Conservation (phyloP, 2,329 filamentous ascomycete species). For the Sordariomycetes sp. region DNA sequence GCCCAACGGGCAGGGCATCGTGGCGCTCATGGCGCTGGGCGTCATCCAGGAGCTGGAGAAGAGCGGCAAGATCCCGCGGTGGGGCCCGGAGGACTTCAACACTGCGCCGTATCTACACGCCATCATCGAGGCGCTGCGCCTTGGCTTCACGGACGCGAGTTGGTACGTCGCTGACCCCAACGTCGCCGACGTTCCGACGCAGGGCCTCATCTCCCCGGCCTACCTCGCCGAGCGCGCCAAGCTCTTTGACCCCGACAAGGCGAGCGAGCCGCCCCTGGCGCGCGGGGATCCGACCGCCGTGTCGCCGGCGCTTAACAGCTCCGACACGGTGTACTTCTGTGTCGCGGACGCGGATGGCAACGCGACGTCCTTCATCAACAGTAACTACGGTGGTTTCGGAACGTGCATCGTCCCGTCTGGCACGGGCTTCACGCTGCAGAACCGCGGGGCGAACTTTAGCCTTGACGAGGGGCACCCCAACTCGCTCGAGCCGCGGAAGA, state of each 20-base stretch:
- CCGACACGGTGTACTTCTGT: slow-evolving; percentile 91
- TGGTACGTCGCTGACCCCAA: slow-evolving; percentile 88
- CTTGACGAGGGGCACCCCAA: slow-evolving; percentile 66
- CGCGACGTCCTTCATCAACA: slow-evolving; percentile 93
- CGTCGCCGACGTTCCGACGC: slow-evolving; percentile 53
- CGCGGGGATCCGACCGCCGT: slow-evolving; percentile 41
- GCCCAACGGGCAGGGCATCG: slow-evolving; percentile 90
- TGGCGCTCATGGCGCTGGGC: slow-evolving; percentile 86
- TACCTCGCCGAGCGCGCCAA: slow-evolving; percentile 62
- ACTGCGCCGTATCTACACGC: slow-evolving; percentile 69
- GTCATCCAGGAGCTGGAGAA: slow-evolving; percentile 80
- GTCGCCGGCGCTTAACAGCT: slow-evolving; percentile 67
- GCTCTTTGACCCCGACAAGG: slow-evolving; percentile 42
- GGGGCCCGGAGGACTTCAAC: slow-evolving; percentile 65
- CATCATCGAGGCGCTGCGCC: slow-evolving; percentile 74
- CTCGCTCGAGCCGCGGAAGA: slow-evolving; percentile 62
- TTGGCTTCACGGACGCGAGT: slow-evolving; percentile 77
- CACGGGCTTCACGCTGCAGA: slow-evolving; percentile 89
- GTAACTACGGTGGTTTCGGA: slow-evolving; percentile 82
- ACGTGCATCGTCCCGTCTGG: slow-evolving; percentile 72
- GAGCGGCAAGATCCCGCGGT: slow-evolving; percentile 59
- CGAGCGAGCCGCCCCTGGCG: slow-evolving; percentile 50
- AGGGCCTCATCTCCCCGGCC: slow-evolving; percentile 53
- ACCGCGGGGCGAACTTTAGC: slow-evolving; percentile 79
- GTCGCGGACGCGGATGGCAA: slow-evolving; percentile 74